Conservation (phyloP, 495 filamentous ascomycete species). For the Sphaerosporella brunnea region DNA sequence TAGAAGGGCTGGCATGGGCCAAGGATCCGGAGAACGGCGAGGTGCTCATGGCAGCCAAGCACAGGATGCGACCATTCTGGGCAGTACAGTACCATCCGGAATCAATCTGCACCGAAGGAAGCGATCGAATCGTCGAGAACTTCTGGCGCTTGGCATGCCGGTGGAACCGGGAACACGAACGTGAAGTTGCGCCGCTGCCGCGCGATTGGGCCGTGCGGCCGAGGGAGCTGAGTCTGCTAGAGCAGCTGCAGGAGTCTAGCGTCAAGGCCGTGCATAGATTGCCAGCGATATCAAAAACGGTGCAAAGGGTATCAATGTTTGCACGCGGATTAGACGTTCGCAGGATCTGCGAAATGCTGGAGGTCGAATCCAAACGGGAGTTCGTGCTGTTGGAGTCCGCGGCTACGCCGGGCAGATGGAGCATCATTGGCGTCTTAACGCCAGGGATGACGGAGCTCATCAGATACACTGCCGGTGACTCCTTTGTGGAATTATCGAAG, state of each 20-base stretch:
- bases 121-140: slow-evolving; percentile 46
- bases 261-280: slow-evolving; percentile 8
- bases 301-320: slow-evolving; percentile 5
- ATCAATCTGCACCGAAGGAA: slow-evolving; percentile 68
- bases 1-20: slow-evolving; percentile 53
- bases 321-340: slow-evolving; percentile 4
- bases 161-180: slow-evolving; percentile 33
- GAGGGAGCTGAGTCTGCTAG: slow-evolving; percentile 20
- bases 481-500: slow-evolving; percentile 17
- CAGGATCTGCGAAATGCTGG: slow-evolving; percentile 29
- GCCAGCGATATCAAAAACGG: slow-evolving; percentile 4
- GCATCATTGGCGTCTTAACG: slow-evolving; percentile 47
- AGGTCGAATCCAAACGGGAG: slow-evolving; percentile 25
- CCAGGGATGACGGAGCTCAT: slow-evolving; percentile 33
- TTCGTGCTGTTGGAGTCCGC: slow-evolving; percentile 40
- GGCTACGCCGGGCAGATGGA: slow-evolving; percentile 37
- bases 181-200: slow-evolving; percentile 5
- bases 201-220: slow-evolving; percentile 1
- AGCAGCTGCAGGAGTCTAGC: slow-evolving; percentile 8
- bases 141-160: slow-evolving; percentile 50
- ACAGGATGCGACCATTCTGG: slow-evolving; percentile 61
- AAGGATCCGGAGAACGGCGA: slow-evolving; percentile 34
- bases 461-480: slow-evolving; percentile 35
- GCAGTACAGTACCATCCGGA: slow-evolving; percentile 92
- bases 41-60: slow-evolving; percentile 63